Conservation (phyloP, 2,329 filamentous ascomycete species). For the Cytospora leucostoma region DNA sequence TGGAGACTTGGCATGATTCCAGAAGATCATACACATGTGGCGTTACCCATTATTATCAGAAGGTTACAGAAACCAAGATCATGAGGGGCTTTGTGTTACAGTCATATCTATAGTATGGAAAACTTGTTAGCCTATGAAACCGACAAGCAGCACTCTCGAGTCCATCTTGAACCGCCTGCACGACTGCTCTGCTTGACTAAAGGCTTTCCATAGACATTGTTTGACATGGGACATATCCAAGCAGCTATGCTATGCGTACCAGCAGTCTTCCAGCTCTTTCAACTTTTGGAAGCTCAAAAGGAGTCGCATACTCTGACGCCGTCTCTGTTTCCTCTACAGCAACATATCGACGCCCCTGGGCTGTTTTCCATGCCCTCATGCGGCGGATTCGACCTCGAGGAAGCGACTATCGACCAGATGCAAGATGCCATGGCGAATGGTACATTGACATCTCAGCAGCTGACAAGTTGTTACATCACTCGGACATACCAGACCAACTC, state of each 20-base stretch:
- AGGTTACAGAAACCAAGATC: neutral
- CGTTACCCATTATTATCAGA: no score
- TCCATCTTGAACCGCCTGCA: neutral
- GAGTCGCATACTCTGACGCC: conserved; percentile 30
- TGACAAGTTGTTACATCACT: conserved; percentile 63
- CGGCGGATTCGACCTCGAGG: conserved; percentile 62
- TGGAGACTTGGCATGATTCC: no score
- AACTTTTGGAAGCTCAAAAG: neutral
- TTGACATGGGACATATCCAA: neutral
- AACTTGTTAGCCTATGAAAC: neutral
- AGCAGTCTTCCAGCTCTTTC: neutral
- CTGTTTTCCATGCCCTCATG: conserved; percentile 66
- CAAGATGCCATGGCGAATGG: conserved; percentile 59
- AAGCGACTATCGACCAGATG: conserved; percentile 69
- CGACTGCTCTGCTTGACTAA: neutral
- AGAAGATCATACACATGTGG: no score
- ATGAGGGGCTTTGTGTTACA: neutral
- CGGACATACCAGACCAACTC: conserved; percentile 62
- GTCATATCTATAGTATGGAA: no score
- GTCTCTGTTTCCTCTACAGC: conserved; percentile 39
- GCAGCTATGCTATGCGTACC: neutral
- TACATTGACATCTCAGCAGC: conserved; percentile 57
- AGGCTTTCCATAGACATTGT: neutral
- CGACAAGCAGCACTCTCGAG: neutral
- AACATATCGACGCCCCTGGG: conserved; percentile 40